Conservation (phyloP, 139 green algal species). For the Picochlorum sp. region DNA sequence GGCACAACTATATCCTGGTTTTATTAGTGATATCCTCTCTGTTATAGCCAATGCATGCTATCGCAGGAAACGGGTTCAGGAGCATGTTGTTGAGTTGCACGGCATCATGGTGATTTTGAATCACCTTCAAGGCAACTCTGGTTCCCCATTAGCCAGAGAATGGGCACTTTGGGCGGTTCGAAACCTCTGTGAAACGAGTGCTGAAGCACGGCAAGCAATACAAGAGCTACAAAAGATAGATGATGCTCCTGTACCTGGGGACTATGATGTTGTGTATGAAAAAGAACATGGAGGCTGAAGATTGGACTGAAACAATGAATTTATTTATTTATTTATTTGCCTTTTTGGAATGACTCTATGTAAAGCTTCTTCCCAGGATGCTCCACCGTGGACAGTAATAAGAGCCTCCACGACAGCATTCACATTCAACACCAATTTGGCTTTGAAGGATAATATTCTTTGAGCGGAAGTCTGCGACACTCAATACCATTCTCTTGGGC, state of each 20-base stretch:
- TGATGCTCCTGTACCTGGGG: conserved; percentile 46
- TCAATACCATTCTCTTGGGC: neutral
- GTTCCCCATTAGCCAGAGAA: conserved; percentile 64
- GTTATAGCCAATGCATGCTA: conserved; percentile 54
- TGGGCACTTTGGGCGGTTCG: conserved; percentile 83
- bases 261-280: conserved; percentile 59
- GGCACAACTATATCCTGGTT: neutral
- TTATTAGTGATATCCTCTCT: neutral
- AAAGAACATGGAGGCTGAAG: conserved; percentile 36
- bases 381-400: conserved; percentile 12
- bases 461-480: neutral
- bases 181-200: conserved; percentile 73
- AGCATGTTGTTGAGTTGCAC: conserved; percentile 24
- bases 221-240: conserved; percentile 33
- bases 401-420: conserved; percentile 19
- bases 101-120: conserved; percentile 56
- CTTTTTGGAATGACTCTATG: neutral
- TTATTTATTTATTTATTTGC: neutral
- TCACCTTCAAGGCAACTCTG: conserved; percentile 52
- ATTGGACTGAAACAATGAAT: neutral
- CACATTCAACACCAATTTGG: conserved; percentile 18
- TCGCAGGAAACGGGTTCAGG: conserved; percentile 26
- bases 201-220: conserved; percentile 24
- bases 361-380: neutral
- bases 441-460: neutral